phyloP scores from a whole-genome alignment of 2,329 filamentous ascomycete species.

The Lasiodiplodia sp. region DNA sequence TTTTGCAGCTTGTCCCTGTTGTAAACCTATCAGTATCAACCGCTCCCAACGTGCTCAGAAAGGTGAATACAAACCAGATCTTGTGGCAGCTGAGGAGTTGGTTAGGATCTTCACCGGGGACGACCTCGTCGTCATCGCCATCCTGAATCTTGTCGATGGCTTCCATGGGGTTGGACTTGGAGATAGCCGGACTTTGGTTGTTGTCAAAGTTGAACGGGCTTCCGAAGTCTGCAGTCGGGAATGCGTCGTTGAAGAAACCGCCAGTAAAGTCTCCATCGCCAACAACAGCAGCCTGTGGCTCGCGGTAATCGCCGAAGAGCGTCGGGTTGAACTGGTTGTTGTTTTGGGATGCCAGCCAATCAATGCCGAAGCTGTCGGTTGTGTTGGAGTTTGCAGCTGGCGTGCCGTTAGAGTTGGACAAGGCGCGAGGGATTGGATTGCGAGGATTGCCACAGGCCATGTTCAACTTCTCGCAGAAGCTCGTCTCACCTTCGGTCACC shows the following conservation, averaged over 20 bases:
- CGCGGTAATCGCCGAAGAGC: slow-evolving; percentile 90
- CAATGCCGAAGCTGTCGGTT: slow-evolving; percentile 61
- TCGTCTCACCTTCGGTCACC: slow-evolving; percentile 58
- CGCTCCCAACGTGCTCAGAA: not conserved
- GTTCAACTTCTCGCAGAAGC: slow-evolving; percentile 64
- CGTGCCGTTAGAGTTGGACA: slow-evolving; percentile 52
- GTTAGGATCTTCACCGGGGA: slow-evolving; percentile 65
- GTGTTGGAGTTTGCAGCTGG: slow-evolving; percentile 42
- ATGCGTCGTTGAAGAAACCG: slow-evolving; percentile 76
- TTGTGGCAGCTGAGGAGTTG: slow-evolving; percentile 84
- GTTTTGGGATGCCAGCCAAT: slow-evolving; percentile 81
- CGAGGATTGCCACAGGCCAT: slow-evolving; percentile 62
- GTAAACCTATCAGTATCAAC: slow-evolving; percentile 50
- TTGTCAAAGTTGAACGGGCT: slow-evolving; percentile 77
- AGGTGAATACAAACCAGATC: slow-evolving; percentile 75
- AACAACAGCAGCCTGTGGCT: slow-evolving; percentile 83
- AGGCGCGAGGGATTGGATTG: slow-evolving; percentile 60
- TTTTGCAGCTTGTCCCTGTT: slow-evolving; percentile 86
- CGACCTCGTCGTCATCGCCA: slow-evolving; percentile 71
- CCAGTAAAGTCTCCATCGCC: slow-evolving; percentile 72
- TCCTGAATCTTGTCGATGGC: slow-evolving; percentile 80
- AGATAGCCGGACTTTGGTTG: slow-evolving; percentile 41
- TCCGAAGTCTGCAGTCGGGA: slow-evolving; percentile 77
- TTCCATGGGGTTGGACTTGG: slow-evolving; percentile 72
- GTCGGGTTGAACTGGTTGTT: slow-evolving; percentile 89